Evolutionary conservation across 2,329 filamentous ascomycete species (phyloP), one percentile per base, ranked within the genome.

Genomic region (Diaporthe eres): DNA sequence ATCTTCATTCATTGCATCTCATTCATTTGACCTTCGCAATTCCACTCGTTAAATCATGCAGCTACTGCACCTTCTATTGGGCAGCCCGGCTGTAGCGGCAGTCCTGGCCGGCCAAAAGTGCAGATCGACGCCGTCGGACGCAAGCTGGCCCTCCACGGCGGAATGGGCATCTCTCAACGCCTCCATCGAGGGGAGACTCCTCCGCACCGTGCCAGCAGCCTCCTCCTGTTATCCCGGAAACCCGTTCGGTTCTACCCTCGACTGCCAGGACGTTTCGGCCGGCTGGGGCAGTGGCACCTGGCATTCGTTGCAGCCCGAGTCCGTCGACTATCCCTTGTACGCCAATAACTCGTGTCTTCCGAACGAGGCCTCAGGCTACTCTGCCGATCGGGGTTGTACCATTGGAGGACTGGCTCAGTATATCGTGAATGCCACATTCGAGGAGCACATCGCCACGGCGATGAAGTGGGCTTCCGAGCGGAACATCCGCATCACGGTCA

Each of bases 291-390:
- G 34, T 13, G 61, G 61, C 42, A 65, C 42, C 0, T 65, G 61
- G 61, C 61, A 65, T n/a, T 65, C 61, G 0, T 22, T 65, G 61
- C 61, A 49, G 61, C 61, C 61, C 2, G 61, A 65, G 17, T 65
- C 61, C 15, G 61, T 65, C 15, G 61, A 65, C 42, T 65, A 65
- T 2, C 61, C 61, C 10, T 22, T 65, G 25, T 65, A 31, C 9
- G 61, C 61, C 42, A 65, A 65, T 9, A 65, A 65, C 25, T 65
- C 61, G 42, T 65, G 61, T 10, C 42, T 65, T 31, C 61, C 61
- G n/a, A 25, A 49, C 12, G 25, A 65, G 61, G 42, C 61, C 6
- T 65, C 61, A 10, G 61, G 28, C 25, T 65, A 49, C 17, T 65
- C 61, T 22, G 42, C 25, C 42, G 61, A 65, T 1, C 25, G 17